A percentile compares a stretch with the other conserved stretches of the same genome.
phyloP scores from a whole-genome alignment of 495 filamentous ascomycete species.

The Penicillium samsonianum region DNA sequence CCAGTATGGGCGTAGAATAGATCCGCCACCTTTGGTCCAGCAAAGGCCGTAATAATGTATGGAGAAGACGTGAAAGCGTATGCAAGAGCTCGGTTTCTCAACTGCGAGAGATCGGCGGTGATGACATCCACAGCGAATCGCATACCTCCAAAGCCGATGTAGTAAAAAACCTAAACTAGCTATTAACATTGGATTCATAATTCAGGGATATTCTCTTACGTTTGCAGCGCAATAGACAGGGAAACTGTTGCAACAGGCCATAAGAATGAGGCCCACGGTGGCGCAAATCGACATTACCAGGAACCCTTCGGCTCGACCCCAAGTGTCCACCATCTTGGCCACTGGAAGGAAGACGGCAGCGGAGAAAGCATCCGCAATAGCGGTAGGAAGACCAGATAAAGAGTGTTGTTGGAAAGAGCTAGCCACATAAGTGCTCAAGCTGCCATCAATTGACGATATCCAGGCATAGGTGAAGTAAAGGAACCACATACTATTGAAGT shows the following conservation, averaged over 20 bases:
- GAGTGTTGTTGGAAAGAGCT: slow-evolving; percentile 36
- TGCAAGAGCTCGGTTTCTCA: slow-evolving; percentile 59
- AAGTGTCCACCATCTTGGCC: slow-evolving; percentile 67
- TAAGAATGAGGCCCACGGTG: slow-evolving; percentile 47
- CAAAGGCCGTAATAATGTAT: slow-evolving; percentile 60
- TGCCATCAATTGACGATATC: slow-evolving; percentile 32
- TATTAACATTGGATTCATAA: background rate
- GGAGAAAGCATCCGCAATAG: slow-evolving; percentile 49
- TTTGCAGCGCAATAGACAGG: slow-evolving; percentile 47
- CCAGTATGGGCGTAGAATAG: slow-evolving; percentile 46
- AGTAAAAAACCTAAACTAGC: slow-evolving; percentile 44
- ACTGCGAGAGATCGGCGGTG: slow-evolving; percentile 58
- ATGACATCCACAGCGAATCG: slow-evolving; percentile 53
- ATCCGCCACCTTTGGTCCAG: slow-evolving; percentile 48
- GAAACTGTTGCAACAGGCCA: slow-evolving; percentile 50
- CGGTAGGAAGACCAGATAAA: slow-evolving; percentile 32
- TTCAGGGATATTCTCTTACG: slow-evolving; percentile 2
- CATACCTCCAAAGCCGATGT: slow-evolving; percentile 53
- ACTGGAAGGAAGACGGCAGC: slow-evolving; percentile 62
- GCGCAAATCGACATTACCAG: slow-evolving; percentile 39
- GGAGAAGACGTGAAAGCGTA: slow-evolving; percentile 59
- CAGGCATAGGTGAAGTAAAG: slow-evolving; percentile 30
- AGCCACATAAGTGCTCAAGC: slow-evolving; percentile 33
- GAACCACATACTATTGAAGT: slow-evolving; percentile 34
- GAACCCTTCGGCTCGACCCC: slow-evolving; percentile 58